A percentile compares a stretch with the other conserved stretches of the same genome.
Evolutionary conservation across 805 yeast species (phyloP).

Genomic region (Suhomyces tanzawaensis): DNA sequence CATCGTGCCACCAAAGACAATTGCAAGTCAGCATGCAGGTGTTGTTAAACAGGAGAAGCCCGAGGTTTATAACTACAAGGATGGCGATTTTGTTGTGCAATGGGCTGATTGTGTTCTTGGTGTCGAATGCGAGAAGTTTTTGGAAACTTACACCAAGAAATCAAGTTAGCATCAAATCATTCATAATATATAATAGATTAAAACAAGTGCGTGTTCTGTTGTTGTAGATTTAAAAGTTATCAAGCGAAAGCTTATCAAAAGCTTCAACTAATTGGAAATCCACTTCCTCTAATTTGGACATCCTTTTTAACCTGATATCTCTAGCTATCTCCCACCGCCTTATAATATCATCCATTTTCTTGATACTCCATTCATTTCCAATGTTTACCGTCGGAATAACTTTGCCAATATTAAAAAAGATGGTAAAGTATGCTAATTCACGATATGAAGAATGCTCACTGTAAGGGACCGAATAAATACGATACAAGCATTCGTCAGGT

Average conservation of each 20-base stretch:
- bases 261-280: slow-evolving; percentile 4
- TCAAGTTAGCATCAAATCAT: background rate
- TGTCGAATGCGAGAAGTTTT: slow-evolving; percentile 51
- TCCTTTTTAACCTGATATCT: slow-evolving; percentile 2
- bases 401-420: slow-evolving; percentile 45
- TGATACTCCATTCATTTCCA: slow-evolving; percentile 21
- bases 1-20: slow-evolving; percentile 54
- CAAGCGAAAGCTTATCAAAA: slow-evolving; percentile 13
- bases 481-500: slow-evolving; percentile 27
- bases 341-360: slow-evolving; percentile 33
- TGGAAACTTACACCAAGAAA: slow-evolving; percentile 18
- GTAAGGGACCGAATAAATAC: slow-evolving; percentile 73
- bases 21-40: slow-evolving; percentile 26
- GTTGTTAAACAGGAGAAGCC: slow-evolving; percentile 9
- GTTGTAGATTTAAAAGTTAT: slow-evolving; percentile 20
- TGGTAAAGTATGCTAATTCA: slow-evolving; percentile 69
- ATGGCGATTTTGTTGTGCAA: slow-evolving; percentile 67
- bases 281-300: background rate
- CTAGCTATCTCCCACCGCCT: slow-evolving; percentile 27
- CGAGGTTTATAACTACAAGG: slow-evolving; percentile 39
- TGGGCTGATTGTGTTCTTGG: slow-evolving; percentile 56
- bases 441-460: slow-evolving; percentile 91
- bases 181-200: background rate
- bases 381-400: slow-evolving; percentile 80
- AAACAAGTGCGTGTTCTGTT: no score